Base-by-base conservation (phyloP, 2,329 filamentous ascomycete species). In the Rugonectria rugulosa region DNA sequence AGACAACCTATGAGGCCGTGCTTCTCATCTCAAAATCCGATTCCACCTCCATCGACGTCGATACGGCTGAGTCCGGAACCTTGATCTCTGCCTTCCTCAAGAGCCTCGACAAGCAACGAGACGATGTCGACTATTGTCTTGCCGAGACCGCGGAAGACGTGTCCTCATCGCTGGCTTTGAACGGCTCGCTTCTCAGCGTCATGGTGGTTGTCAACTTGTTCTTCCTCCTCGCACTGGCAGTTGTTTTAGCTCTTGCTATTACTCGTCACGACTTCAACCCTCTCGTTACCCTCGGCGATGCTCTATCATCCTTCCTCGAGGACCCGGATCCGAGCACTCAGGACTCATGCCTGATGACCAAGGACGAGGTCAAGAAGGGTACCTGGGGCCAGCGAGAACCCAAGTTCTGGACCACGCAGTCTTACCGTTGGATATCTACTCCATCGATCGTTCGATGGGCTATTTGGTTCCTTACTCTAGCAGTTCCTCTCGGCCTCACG, bases 241-340 rank as follows among this genome's bases (percentile, higher is more conserved):
- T 77, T 3, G 68, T 76, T 31, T 77, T 80, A 54, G 70, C 75
- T 4, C 57, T 76, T 37, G 70, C 70, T 5, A 67, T 77, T 38
- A 65, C 70, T 64, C 54, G 57, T 61, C 38, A 65, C 67, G 27
- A 68, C 15, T 77, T 79, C 60, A 67, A 69, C 14, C 80, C 79
- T 1, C 73, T 83, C 5, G 75, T 78, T 14, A 82, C 80, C 1
- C 71, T 83, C 3, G 81, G 81, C 26, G 81, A 83, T 57, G 78
- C 78, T 23, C 69, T 83, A n/a, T 64, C 74, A 5, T 82, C 80
- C 2, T 83, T 83, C 52, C 74, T 83, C 40, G 67, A 70, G 11
- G 71, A 74, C 2, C 75, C 79, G 0, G 81, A 83, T 61, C 65
- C 67, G 1, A 73, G 72, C 2, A 82, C 80, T 0, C 70, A 69